Evolutionary conservation across 495 filamentous ascomycete genomes (phyloP).

Genomic region (Penicillium argentinense): DNA sequence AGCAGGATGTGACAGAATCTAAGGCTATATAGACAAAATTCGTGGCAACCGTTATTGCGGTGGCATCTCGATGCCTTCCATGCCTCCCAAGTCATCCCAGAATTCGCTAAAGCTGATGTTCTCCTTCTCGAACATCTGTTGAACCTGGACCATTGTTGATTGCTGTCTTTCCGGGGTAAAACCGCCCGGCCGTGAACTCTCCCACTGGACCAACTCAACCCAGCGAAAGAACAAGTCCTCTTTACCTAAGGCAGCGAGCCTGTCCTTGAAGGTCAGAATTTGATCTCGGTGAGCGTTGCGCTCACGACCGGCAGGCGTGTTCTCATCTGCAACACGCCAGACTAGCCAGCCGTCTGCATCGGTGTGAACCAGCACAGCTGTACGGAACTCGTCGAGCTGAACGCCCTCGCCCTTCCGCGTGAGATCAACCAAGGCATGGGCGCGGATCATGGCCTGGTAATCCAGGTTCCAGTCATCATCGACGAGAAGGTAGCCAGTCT

Average conservation of each 20-base stretch:
- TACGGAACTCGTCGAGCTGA: constrained; percentile 55
- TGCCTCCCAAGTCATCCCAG: constrained; percentile 68
- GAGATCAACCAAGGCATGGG: constrained; percentile 57
- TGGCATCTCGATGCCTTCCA: constrained; percentile 51
- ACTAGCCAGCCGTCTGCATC: constrained; percentile 66
- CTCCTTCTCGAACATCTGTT: constrained; percentile 66
- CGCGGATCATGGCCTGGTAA: constrained; percentile 70
- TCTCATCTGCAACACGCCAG: constrained; percentile 54
- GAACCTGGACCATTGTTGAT: constrained; percentile 61
- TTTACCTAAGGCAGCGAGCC: constrained; percentile 68
- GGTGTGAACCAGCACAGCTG: constrained; percentile 63
- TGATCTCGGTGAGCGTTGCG: constrained; percentile 51
- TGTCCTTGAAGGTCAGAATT: constrained; percentile 70
- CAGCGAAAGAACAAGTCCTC: constrained; percentile 82
- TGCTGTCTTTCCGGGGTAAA: constrained; percentile 69
- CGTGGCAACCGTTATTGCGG: constrained; percentile 5
- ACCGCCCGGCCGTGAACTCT: constrained; percentile 69
- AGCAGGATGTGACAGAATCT: neutral
- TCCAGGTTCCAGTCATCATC: constrained; percentile 80
- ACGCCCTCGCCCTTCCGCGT: constrained; percentile 48
- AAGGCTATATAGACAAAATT: too few species aligned
- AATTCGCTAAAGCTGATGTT: constrained; percentile 77
- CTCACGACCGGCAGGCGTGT: constrained; percentile 50
- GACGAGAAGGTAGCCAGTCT: constrained; percentile 78
- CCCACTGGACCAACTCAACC: constrained; percentile 83